Evolutionary conservation across 164 flowering plant species (phyloP), one percentile per base, ranked within the genome.

Genomic region (Litsea cubeba): DNA sequence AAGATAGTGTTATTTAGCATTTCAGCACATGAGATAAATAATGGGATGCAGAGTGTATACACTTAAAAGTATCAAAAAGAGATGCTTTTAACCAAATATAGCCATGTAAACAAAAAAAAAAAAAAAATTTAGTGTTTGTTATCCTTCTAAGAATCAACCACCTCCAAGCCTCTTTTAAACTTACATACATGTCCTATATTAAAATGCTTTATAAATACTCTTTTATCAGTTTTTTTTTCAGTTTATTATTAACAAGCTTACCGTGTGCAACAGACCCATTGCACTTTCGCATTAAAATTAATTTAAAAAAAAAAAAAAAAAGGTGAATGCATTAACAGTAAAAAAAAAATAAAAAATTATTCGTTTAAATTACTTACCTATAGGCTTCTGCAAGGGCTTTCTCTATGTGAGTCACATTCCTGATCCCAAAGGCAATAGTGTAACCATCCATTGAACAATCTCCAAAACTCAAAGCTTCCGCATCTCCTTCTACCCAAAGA

Each of bases 331-430:
- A 63, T 14, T 20, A 54, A 54, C 60, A 40, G 46, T 40, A 40
- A 40, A 40, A 40, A 7, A 40, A 54, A 54, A 54, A n/a, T n/a
- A n/a, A 20, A 54, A 20, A 20, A 3, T 1, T 20, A 32, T 18
- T 32, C 22, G 5, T 25, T 6, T 15, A 30, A 18, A 20, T 46
- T 5, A 32, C 49, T 71, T 76, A 90, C 99, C 99, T 87, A 72
- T 90, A 87, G 72, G 99, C 98, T 84, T 96, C 97, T 65, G 91
- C 79, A 72, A 96, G 93, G 76, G 76, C 95, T 81, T 87, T 94
- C 75, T 96, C 99, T 69, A 96, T 94, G 77, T 92, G 99, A 24
- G 97, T 92, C 18, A 96, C 98, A 83, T 96, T 96, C 80, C 99
- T 89, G 62, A 94, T 96, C 49, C 99, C 99, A 83, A 96, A 96